Evolutionary conservation across 139 green algal genomes (phyloP).

Genomic region (Micractinium sp.): DNA sequence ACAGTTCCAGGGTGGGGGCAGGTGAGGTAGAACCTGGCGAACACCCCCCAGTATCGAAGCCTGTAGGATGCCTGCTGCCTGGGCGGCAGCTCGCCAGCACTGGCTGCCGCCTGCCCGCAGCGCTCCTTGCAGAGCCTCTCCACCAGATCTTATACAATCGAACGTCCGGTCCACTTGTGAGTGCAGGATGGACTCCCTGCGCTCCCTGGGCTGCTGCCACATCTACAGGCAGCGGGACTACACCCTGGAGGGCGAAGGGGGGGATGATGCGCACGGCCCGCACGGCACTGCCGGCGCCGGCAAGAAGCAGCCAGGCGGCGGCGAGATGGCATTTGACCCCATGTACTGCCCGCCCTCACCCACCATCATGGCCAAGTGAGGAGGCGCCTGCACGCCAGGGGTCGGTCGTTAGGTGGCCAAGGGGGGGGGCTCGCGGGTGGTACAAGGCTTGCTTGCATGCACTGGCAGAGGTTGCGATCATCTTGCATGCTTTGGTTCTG

Average conservation of each 20-base stretch:
- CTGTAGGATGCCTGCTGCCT: too few species aligned
- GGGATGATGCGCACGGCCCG: neutral
- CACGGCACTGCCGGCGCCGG: neutral
- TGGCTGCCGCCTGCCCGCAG: neutral
- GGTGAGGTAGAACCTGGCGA: neutral
- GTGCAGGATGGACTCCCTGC: conserved; percentile 27
- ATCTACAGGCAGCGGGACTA: conserved; percentile 13
- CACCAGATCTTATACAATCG: neutral
- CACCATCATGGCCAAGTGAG: conserved; percentile 24
- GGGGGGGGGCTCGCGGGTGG: too few species aligned
- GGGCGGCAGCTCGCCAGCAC: neutral
- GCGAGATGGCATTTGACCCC: neutral
- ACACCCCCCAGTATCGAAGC: too few species aligned
- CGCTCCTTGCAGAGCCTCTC: neutral
- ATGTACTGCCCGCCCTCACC: neutral
- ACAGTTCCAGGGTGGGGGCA: neutral
- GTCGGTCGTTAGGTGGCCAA: neutral
- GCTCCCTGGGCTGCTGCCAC: conserved; percentile 8
- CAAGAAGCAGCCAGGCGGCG: neutral
- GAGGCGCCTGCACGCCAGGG: neutral
- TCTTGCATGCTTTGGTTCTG: neutral
- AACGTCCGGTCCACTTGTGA: neutral
- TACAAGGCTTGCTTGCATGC: too few species aligned
- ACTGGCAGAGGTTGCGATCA: too few species aligned
- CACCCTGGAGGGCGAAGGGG: conserved; percentile 7